Evolutionary conservation across 2,329 filamentous ascomycete genomes (phyloP), one percentile per base, ranked within the genome.

Genomic region (Arthrinium puccinioides): DNA sequence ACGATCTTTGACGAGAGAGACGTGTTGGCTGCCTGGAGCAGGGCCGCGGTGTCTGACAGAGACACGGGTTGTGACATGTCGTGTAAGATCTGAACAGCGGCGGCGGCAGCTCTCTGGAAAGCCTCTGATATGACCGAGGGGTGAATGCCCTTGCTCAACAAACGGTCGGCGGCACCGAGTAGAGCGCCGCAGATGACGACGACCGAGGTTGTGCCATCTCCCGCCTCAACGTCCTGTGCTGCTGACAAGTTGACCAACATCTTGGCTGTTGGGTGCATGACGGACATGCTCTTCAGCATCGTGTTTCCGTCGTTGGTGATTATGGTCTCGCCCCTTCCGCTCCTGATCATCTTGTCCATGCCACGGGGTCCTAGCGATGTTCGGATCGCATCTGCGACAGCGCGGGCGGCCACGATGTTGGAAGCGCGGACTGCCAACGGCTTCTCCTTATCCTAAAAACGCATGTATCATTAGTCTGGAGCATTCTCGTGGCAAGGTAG

Each of bases 281-380:
- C 92, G 48, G 87, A 85, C 92, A 98, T 97, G 72, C 90, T 90
- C 70, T 86, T 94, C 58, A 98, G 70, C 90, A 98, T 98, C 40
- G 92, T 98, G 70, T 94, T 94, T 62, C 92, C 92, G 67, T 98
- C 92, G 72, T 98, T 98, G 57, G 92, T 98, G 69, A 98, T 98
- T 63, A 97, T 92, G 41, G 89, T 96, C 65, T 94, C 87, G 67
- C 90, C 92, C 69, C 87, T 95, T 61, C 88, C 86, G 43, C 84
- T 94, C 72, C 94, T 85, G 55, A 98, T 97, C 89, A 96, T 96
- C 74, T 96, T 96, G 71, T 96, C 89, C 89, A 96, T 96, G 59
- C 92, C 92, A 64, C 92, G 82, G 49, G 92, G 92, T 47, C 92
- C 92, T 50, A 98, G 75, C 44, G 92, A 97, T 20, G 90, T 97